Evolutionary conservation across 176 grass and related monocot genomes (phyloP).

Genomic region (Phragmites australis): DNA sequence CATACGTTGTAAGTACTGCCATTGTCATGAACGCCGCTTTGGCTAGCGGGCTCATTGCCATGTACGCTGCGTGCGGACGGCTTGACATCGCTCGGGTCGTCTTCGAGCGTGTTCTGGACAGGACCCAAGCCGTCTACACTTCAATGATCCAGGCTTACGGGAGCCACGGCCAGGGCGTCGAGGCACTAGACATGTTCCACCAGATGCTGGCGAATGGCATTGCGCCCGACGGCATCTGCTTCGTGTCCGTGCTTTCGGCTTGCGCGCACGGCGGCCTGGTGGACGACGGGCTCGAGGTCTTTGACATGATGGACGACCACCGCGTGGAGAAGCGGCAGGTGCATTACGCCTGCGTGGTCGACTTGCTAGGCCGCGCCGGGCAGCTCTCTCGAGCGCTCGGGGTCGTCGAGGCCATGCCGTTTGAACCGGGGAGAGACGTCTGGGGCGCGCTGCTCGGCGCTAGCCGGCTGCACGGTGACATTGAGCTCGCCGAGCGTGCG

Average conservation of each 20-base stretch:
- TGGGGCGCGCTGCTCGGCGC: constrained; percentile 26
- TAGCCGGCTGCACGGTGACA: constrained; percentile 3
- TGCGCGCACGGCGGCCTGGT: constrained; percentile 30
- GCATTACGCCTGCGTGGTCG: constrained; percentile 3
- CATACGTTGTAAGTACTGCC: neutral
- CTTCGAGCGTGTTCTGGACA: neutral
- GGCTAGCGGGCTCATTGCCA: neutral
- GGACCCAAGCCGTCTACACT: neutral
- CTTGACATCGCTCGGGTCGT: neutral
- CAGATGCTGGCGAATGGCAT: constrained; percentile 3
- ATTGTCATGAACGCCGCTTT: neutral
- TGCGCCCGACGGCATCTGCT: constrained; percentile 20
- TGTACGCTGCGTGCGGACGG: neutral
- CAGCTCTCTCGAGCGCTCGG: constrained; percentile 5
- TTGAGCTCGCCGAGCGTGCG: constrained; percentile 26
- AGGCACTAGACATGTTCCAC: neutral
- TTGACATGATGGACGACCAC: neutral
- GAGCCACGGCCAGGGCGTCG: constrained; percentile 18
- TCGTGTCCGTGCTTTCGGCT: constrained; percentile 22
- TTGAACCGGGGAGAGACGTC: constrained; percentile 11
- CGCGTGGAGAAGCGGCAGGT: neutral
- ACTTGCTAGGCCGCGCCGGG: constrained; percentile 27
- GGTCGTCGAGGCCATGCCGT: constrained; percentile 6
- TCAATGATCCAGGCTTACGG: constrained; percentile 31
- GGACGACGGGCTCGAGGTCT: constrained; percentile 8